Percentiles rank a stretch among this genome's conserved stretches.
phyloP scores from a whole-genome alignment of 257 asterid species.

The Paraleonurus japonicus region DNA sequence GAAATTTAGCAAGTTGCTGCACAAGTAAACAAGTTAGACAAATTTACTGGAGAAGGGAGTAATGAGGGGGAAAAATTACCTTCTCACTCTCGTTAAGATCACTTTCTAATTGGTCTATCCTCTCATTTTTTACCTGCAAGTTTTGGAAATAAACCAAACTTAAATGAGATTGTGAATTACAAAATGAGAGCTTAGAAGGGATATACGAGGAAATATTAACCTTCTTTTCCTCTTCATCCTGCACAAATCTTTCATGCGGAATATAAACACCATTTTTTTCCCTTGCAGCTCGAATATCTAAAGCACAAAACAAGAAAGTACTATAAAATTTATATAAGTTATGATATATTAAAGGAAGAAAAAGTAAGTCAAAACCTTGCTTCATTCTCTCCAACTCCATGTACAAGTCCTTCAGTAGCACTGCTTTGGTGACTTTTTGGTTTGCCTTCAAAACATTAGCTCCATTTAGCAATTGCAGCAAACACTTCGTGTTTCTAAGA shows the following conservation, averaged over 20 bases:
- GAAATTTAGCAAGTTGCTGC: conserved; percentile 58
- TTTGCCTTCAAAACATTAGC: conserved; percentile 56
- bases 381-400: conserved; percentile 81
- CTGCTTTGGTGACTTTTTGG: conserved; percentile 70
- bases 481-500: not conserved
- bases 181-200: not conserved
- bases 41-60: not conserved
- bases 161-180: not conserved
- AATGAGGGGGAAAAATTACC: conserved; percentile 35
- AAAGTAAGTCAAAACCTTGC: conserved; percentile 50
- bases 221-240: conserved; percentile 86
- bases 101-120: conserved; percentile 70
- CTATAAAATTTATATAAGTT: not conserved
- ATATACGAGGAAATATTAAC: conserved; percentile 29
- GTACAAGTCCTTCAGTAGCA: conserved; percentile 73
- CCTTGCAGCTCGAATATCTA: conserved; percentile 89
- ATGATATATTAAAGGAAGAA: conserved; percentile 11
- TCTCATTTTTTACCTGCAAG: conserved; percentile 70
- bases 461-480: conserved; percentile 30
- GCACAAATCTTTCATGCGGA: conserved; percentile 77
- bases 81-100: conserved; percentile 54
- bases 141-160: conserved; percentile 1
- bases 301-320: conserved; percentile 1
- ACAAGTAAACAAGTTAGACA: conserved; percentile 21
- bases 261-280: conserved; percentile 84